phyloP scores from a whole-genome alignment of 805 yeast species.

The Blastobotrys muscicola region DNA sequence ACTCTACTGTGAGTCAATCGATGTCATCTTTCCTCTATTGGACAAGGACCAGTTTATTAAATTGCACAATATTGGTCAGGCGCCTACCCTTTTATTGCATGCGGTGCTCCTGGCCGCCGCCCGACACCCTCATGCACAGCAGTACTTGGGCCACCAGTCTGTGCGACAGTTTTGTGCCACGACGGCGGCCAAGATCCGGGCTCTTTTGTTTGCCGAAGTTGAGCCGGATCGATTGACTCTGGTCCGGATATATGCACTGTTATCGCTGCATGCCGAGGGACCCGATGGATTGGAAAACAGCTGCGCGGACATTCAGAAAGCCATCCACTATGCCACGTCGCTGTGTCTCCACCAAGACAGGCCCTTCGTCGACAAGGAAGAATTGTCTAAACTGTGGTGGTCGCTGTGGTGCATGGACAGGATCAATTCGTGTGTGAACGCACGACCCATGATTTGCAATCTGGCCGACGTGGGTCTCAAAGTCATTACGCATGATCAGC shows the following conservation, averaged over 20 bases:
- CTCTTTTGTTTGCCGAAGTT: conserved; percentile 30
- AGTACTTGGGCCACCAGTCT: conserved; percentile 22
- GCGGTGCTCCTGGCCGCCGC: conserved; percentile 37
- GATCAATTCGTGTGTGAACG: conserved; percentile 32
- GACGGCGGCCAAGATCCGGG: conserved; percentile 29
- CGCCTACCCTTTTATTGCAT: conserved; percentile 33
- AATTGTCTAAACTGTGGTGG: conserved; percentile 31
- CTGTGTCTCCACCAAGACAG: conserved; percentile 34
- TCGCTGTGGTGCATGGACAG: conserved; percentile 33
- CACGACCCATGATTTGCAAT: conserved; percentile 31
- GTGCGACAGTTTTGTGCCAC: conserved; percentile 27
- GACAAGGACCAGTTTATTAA: conserved; percentile 33
- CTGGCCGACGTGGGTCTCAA: conserved; percentile 32
- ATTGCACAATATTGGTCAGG: conserved; percentile 28
- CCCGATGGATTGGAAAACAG: conserved; percentile 31
- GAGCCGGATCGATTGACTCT: conserved; percentile 33
- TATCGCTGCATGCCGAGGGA: conserved; percentile 33
- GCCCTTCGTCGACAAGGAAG: conserved; percentile 25
- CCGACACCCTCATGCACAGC: conserved; percentile 30
- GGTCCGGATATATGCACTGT: conserved; percentile 29
- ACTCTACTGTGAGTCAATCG: conserved; percentile 33
- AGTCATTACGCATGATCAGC: conserved; percentile 21
- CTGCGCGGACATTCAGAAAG: conserved; percentile 29
- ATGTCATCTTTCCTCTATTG: conserved; percentile 34
- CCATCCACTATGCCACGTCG: conserved; percentile 33